Evolutionary conservation across 768 basidiomycete species (phyloP).

Genomic region (Fomitopsis serialis): DNA sequence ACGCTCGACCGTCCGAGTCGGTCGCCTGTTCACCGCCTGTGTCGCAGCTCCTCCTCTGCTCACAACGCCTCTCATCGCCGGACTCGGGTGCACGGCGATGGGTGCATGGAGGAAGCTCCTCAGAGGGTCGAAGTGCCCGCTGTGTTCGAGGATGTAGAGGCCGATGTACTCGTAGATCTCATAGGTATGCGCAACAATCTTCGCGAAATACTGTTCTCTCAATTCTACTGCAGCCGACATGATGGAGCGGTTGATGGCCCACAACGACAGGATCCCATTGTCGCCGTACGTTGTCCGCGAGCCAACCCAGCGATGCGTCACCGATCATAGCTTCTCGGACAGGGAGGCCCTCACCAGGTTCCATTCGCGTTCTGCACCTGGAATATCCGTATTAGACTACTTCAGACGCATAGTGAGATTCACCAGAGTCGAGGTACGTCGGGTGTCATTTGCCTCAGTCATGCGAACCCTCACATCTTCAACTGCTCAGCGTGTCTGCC

Average conservation of each 20-base stretch:
- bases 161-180: slow-evolving; percentile 81
- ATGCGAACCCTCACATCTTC: slow-evolving; percentile 1
- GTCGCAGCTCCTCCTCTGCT: background rate
- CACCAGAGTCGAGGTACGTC: slow-evolving; percentile 88
- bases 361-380: slow-evolving; percentile 88
- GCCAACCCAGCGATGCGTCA: slow-evolving; percentile 12
- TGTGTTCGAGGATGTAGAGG: slow-evolving; percentile 77
- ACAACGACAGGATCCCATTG: slow-evolving; percentile 95
- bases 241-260: slow-evolving; percentile 89
- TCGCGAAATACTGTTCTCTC: slow-evolving; percentile 5
- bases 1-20: background rate
- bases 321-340: slow-evolving; percentile 18
- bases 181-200: slow-evolving; percentile 46
- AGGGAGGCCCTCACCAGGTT: slow-evolving; percentile 93
- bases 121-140: slow-evolving; percentile 76
- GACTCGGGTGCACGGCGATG: slow-evolving; percentile 50
- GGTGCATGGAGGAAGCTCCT: slow-evolving; percentile 81
- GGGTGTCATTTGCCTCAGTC: background rate
- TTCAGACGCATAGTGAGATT: slow-evolving; percentile 89
- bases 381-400: slow-evolving; percentile 88
- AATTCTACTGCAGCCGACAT: slow-evolving; percentile 69
- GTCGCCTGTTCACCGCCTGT: background rate
- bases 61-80: background rate
- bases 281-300: slow-evolving; percentile 51
- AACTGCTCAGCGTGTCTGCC: slow-evolving; percentile 59